phyloP scores from a whole-genome alignment of 2,329 filamentous ascomycete genomes.

The Phaeophleospora eucalypticola region DNA sequence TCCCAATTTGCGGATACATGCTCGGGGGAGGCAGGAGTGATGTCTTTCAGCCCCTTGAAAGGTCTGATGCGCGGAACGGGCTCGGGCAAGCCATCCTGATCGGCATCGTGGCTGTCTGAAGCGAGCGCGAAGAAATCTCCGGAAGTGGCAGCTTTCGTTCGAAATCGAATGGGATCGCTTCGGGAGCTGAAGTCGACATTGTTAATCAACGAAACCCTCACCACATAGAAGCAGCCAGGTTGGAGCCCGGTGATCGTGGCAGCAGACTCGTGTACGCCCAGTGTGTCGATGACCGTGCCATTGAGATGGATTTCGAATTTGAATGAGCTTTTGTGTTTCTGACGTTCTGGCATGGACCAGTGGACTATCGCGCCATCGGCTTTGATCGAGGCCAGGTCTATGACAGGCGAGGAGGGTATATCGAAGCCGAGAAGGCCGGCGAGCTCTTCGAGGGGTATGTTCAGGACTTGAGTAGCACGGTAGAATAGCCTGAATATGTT shows the following conservation, averaged over 20 bases:
- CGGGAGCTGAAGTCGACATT: conserved; percentile 88
- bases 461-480: conserved; percentile 81
- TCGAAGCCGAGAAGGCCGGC: conserved; percentile 86
- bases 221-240: conserved; percentile 85
- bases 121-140: conserved; percentile 40
- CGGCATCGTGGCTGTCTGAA: conserved; percentile 27
- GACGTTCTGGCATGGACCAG: conserved; percentile 61
- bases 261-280: conserved; percentile 74
- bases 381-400: conserved; percentile 85
- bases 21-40: conserved; percentile 59
- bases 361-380: conserved; percentile 82
- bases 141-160: conserved; percentile 54
- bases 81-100: conserved; percentile 45
- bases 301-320: conserved; percentile 94
- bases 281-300: conserved; percentile 75
- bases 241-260: conserved; percentile 85
- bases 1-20: conserved; percentile 66
- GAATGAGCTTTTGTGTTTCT: conserved; percentile 60
- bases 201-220: conserved; percentile 87
- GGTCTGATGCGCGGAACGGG: conserved; percentile 49
- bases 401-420: conserved; percentile 82
- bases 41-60: conserved; percentile 42
- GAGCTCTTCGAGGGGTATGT: conserved; percentile 85
- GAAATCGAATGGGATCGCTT: conserved; percentile 77
- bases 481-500: conserved; percentile 55